These are phyloP conservation scores for Pythium rhizo-oryzae DNA, from an alignment of 352 stramenopile genomes.

Conservation along the genomic window DNA sequence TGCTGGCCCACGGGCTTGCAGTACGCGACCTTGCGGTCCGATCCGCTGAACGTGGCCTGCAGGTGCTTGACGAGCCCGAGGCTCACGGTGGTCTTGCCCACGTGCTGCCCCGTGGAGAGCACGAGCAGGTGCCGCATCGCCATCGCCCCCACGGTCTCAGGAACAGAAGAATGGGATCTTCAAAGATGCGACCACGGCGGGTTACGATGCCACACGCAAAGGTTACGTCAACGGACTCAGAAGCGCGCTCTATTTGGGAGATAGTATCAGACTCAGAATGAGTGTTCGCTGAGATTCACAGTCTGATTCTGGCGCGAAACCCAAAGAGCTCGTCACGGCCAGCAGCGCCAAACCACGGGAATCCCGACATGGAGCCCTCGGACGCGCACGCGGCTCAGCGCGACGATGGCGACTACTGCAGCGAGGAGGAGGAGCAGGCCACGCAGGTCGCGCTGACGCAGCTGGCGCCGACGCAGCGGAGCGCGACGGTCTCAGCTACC, in stretches of 20 bases:
- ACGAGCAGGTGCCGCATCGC: constrained; percentile 76
- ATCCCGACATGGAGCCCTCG: background rate
- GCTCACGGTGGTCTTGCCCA: constrained; percentile 97
- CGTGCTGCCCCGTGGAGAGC: constrained; percentile 95
- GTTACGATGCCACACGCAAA: background rate
- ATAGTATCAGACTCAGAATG: background rate
- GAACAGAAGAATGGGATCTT: constrained; percentile 10
- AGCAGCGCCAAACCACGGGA: background rate
- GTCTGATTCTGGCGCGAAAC: constrained; percentile 18
- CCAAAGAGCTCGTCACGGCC: background rate
- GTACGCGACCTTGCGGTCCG: constrained; percentile 80
- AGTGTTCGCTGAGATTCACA: background rate
- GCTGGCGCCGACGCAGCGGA: constrained; percentile 6
- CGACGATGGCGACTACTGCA: background rate
- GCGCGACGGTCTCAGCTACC: background rate
- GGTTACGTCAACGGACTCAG: constrained; percentile 21
- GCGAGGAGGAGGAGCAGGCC: constrained; percentile 28
- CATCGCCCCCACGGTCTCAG: background rate
- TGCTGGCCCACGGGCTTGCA: constrained; percentile 98
- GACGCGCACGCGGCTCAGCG: too few relatives aligned
- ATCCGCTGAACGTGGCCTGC: constrained; percentile 86
- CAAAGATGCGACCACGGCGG: constrained; percentile 9
- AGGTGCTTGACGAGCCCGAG: constrained; percentile 95
- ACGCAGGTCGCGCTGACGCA: constrained; percentile 34
- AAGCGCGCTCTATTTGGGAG: constrained; percentile 9